Evolutionary conservation across 257 asterid genomes (phyloP).

Genomic region (Nicotiana noctiflora): DNA sequence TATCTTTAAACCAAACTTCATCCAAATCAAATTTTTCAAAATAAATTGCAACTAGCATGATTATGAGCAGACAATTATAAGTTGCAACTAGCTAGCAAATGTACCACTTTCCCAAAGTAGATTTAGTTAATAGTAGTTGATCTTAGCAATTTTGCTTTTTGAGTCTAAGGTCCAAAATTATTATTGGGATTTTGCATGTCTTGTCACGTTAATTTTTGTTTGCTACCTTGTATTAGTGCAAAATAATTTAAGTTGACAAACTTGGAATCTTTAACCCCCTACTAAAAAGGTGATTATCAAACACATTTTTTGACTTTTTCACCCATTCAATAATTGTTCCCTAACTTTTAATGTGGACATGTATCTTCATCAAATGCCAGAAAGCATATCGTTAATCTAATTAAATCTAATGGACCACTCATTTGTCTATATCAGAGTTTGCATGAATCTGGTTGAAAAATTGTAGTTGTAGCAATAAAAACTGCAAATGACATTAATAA

Average conservation of each 20-base stretch:
- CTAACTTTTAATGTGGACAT: neutral
- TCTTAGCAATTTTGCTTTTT: neutral
- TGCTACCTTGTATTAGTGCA: neutral
- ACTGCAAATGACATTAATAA: neutral
- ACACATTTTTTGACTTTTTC: neutral
- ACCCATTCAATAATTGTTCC: neutral
- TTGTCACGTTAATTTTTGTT: neutral
- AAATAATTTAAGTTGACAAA: constrained; percentile 9
- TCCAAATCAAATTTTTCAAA: too few relatives aligned
- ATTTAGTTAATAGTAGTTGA: neutral
- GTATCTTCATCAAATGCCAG: neutral
- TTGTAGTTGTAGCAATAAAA: neutral
- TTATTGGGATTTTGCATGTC: neutral
- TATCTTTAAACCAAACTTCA: too few relatives aligned
- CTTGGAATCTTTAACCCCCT: neutral
- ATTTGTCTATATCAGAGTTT: neutral
- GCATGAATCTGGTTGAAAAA: neutral
- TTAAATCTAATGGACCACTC: neutral
- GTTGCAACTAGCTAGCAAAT: neutral
- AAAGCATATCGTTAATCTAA: neutral
- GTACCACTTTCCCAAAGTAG: neutral
- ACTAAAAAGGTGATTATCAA: neutral
- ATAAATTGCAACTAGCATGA: too few relatives aligned
- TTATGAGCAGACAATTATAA: neutral
- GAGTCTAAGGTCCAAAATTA: neutral